Base-by-base conservation (phyloP, 2,329 filamentous ascomycete genomes). In the Rhynchosporium secalis region DNA sequence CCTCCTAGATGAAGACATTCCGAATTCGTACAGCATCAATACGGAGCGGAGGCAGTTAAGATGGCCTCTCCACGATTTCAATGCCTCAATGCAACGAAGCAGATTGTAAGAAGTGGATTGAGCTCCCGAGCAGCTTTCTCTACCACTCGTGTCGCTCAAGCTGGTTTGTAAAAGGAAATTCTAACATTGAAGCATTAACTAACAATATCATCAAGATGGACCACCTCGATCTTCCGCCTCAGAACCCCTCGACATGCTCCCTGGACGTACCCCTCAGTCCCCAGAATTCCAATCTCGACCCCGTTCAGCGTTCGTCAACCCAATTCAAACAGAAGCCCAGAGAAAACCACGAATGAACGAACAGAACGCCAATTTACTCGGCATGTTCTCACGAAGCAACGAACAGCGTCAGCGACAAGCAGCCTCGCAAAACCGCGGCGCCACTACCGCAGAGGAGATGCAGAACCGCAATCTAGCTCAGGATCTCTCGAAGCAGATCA, bases 401-500 rank as follows among this genome's bases (percentile, higher is more conserved):
- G 51, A 54, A n/a, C 26, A 20, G 13, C 20, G n/a, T 8, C 29
- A 40, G 10, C 9, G 29, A 20, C 26, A 29, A 38, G 36, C 29
- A 5, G 8, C 20, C 31, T 29, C 29, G 9, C 12, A 36, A n/a
- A 15, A 15, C 13, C 48, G 58, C 31, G 2, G 33, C 28, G 52
- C 46, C n/a, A 43, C 20, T 7, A 43, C 52, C 3, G 38, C 33
- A 15, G 52, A 56, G 31, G 56, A 43, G 40, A 48, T 36, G 38
- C 36, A 29, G 13, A 65, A 58, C 13, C 60, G 48, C 40, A 43
- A 41, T 36, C 4, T 49, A 38, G 57, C 54, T 29, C 51, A 78
- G 49, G 84, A 86, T 66, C 85, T 86, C 74, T 77, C 86, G 70
- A 79, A 77, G 65, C 86, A 91, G 76, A 82, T 88, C 76, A 82